These are phyloP conservation scores for Tolypocladium inflatum DNA, from an alignment of 2,329 filamentous ascomycete genomes.

Conservation along the genomic window DNA sequence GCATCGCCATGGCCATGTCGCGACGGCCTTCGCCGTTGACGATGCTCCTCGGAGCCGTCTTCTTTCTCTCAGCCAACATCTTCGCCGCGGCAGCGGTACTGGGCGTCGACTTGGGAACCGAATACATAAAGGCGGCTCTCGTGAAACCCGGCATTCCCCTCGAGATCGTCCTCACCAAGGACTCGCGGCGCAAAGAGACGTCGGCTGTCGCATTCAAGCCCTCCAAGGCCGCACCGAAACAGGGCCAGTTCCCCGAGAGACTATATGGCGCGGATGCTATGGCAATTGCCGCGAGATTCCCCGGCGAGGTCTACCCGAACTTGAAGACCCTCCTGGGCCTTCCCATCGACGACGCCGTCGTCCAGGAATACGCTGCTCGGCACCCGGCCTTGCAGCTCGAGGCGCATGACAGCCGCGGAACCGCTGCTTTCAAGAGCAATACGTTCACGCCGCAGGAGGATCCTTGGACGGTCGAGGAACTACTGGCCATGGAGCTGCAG, in stretches of 20 bases:
- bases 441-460: slow-evolving; percentile 53
- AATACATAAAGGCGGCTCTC: slow-evolving; percentile 91
- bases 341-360: slow-evolving; percentile 46
- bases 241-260: slow-evolving; percentile 71
- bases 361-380: slow-evolving; percentile 60
- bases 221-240: slow-evolving; percentile 51
- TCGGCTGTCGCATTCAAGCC: slow-evolving; percentile 93
- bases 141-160: slow-evolving; percentile 96
- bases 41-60: slow-evolving; percentile 26
- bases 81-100: slow-evolving; percentile 63
- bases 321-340: slow-evolving; percentile 85
- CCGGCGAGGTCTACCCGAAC: slow-evolving; percentile 89
- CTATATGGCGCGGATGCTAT: slow-evolving; percentile 88
- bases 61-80: slow-evolving; percentile 32
- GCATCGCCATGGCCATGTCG: slow-evolving; percentile 23
- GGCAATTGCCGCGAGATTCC: slow-evolving; percentile 77
- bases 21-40: slow-evolving; percentile 24
- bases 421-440: slow-evolving; percentile 73
- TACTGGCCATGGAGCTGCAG: slow-evolving; percentile 92
- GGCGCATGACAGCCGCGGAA: slow-evolving; percentile 49
- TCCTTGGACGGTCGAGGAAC: slow-evolving; percentile 75
- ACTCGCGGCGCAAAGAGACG: slow-evolving; percentile 91
- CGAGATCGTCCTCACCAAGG: slow-evolving; percentile 95
- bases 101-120: slow-evolving; percentile 88
- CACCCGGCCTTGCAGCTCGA: slow-evolving; percentile 72